Base-by-base conservation (phyloP, 805 yeast species). In the Metschnikowia proteae region DNA sequence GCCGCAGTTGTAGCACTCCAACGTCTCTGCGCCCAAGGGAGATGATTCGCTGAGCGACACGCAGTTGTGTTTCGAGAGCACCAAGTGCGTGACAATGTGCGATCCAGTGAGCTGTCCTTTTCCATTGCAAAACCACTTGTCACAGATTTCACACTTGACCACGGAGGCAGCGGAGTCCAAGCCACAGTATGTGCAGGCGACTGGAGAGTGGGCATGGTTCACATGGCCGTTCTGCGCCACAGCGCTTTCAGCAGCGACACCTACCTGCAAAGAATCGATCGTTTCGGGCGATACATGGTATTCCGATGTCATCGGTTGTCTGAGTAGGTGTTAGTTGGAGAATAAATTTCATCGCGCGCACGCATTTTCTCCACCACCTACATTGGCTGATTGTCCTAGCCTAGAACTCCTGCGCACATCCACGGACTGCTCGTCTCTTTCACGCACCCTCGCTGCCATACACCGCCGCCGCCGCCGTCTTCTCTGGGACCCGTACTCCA, bases 1-100 rank as follows among this genome's bases (percentile, higher is more conserved):
- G 29, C 96, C 96, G 71, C 97, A 91, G 60, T 83, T 84, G 68
- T 90, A 91, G 69, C 97, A 91, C 64, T 91, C 97, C 49, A 91
- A 69, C 1, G 82, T 76, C 5, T 91, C 84, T 46, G 86, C 96
- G n/a, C 97, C 97, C 26, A 90, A 71, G 52, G 87, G 90, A 1
- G 91, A 83, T 26, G 85, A 86, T 33, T 83, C 83, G 63, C 90
- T 96, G 40, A 89, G 74, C 1, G 85, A 74, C 2, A 91, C 89
- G 29, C 62, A 72, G 58, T 83, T 82, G 63, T 91, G 97, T 52
- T 84, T 81, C 1, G 96, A 79, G 56, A 87, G 69, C 28, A 89
- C 95, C 62, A 90, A 68, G 66, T 91, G 97, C 13, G 87, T 86
- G 17, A 91, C 82, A 11, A 91, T 87, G 64, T 91, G 97, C 1